Conservation (phyloP, 768 basidiomycete genomes). For the Pulveroboletus sp. region DNA sequence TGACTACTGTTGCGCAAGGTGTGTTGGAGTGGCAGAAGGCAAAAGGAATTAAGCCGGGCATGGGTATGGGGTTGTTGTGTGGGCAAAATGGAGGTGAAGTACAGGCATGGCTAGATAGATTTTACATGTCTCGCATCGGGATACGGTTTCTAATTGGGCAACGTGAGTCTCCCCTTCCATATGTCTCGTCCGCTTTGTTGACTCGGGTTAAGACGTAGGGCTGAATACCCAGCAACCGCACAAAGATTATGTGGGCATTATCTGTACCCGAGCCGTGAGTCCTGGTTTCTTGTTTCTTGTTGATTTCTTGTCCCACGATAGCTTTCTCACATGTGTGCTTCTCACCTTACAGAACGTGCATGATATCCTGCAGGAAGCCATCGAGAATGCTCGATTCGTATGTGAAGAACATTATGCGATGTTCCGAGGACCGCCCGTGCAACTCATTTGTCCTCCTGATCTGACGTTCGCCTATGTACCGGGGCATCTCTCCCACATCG, state of each 20-base stretch:
- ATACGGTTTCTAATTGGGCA: slow-evolving; percentile 97
- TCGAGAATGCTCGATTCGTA: slow-evolving; percentile 91
- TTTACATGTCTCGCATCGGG: slow-evolving; percentile 92
- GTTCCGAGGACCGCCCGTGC: slow-evolving; percentile 93
- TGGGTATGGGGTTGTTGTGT: slow-evolving; percentile 29
- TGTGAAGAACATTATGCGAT: slow-evolving; percentile 96
- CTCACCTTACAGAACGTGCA: slow-evolving; percentile 66
- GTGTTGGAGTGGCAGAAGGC: slow-evolving; percentile 91
- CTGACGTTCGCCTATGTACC: slow-evolving; percentile 93
- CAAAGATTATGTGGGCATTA: slow-evolving; percentile 91
- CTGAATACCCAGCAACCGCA: slow-evolving; percentile 89
- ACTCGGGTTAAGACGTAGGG: slow-evolving; percentile 66
- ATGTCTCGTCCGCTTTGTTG: background rate
- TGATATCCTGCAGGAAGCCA: slow-evolving; percentile 94
- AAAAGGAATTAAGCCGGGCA: slow-evolving; percentile 25
- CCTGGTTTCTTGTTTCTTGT: background rate
- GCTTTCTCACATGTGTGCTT: background rate
- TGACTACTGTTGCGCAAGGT: slow-evolving; percentile 93
- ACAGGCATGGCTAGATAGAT: slow-evolving; percentile 95
- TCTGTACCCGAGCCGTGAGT: slow-evolving; percentile 84
- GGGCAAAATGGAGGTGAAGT: slow-evolving; percentile 78
- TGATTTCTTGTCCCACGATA: background rate
- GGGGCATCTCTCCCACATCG: slow-evolving; percentile 93
- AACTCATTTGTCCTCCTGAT: slow-evolving; percentile 86
- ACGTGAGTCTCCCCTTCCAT: slow-evolving; percentile 46